phyloP scores from a whole-genome alignment of 352 stramenopile genomes.

The Phytophthora pluvialis region DNA sequence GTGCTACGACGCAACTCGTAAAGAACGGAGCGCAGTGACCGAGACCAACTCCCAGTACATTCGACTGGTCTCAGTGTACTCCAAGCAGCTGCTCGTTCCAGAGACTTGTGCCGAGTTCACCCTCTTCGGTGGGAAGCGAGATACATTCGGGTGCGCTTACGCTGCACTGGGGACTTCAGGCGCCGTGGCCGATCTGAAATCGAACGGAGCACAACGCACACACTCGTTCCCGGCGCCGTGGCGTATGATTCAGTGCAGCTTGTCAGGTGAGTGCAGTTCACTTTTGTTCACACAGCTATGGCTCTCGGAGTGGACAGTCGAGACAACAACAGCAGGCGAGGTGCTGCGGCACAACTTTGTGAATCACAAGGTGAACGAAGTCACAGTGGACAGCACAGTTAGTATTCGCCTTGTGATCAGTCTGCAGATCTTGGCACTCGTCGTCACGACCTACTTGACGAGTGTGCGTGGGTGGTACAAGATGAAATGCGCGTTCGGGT shows the following conservation, averaged over 20 bases:
- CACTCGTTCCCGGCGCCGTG: conserved; percentile 46
- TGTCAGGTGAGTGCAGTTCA: conserved; percentile 45
- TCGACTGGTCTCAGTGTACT: conserved; percentile 32
- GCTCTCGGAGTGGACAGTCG: conserved; percentile 40
- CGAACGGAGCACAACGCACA: conserved; percentile 20
- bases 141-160: conserved; percentile 42
- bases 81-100: conserved; percentile 30
- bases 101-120: conserved; percentile 31
- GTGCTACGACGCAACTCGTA: conserved; percentile 28
- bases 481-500: conserved; percentile 24
- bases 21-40: conserved; percentile 20
- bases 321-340: conserved; percentile 11
- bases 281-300: conserved; percentile 49
- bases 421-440: conserved; percentile 41
- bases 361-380: conserved; percentile 50
- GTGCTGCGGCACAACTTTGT: conserved; percentile 49
- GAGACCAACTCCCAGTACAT: conserved; percentile 25
- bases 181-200: conserved; percentile 27
- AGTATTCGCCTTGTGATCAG: conserved; percentile 41
- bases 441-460: conserved; percentile 42
- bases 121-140: conserved; percentile 28
- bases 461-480: conserved; percentile 40
- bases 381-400: conserved; percentile 45
- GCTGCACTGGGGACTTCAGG: conserved; percentile 39
- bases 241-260: conserved; percentile 50